These are phyloP conservation scores for Knufia fluminis DNA, from an alignment of 2,329 filamentous ascomycete species.

Conservation along the genomic window DNA sequence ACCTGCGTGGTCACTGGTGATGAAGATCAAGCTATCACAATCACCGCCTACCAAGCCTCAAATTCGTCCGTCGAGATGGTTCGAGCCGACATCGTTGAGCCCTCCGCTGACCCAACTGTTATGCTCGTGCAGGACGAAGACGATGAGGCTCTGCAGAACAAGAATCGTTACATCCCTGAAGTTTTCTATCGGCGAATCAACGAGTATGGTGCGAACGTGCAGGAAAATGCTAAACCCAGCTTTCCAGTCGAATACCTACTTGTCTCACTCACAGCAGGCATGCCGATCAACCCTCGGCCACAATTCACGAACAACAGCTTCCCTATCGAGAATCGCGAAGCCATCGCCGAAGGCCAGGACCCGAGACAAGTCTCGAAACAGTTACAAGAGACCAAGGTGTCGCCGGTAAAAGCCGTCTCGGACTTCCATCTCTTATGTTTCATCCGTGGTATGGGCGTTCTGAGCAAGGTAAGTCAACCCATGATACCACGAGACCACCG, in stretches of 20 bases:
- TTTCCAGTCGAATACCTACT: constrained; percentile 96
- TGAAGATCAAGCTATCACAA: constrained; percentile 74
- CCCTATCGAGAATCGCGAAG: constrained; percentile 83
- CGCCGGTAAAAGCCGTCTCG: constrained; percentile 62
- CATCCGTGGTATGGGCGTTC: constrained; percentile 66
- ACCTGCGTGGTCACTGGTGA: constrained; percentile 95
- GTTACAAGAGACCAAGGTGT: constrained; percentile 56
- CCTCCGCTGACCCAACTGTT: constrained; percentile 80
- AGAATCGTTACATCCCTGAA: constrained; percentile 85
- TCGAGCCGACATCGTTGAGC: constrained; percentile 84
- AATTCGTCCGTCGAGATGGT: constrained; percentile 98
- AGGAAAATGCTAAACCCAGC: constrained; percentile 91
- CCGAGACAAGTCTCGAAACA: constrained; percentile 58
- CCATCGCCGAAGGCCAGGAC: constrained; percentile 79
- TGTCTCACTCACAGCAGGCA: constrained; percentile 91
- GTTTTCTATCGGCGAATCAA: constrained; percentile 95
- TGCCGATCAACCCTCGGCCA: constrained; percentile 71
- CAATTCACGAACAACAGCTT: constrained; percentile 65
- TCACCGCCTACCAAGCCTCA: constrained; percentile 88
- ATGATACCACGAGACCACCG: not conserved
- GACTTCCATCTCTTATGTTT: constrained; percentile 94
- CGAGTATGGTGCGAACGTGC: constrained; percentile 91
- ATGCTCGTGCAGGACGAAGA: constrained; percentile 95
- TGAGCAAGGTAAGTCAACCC: constrained; percentile 63
- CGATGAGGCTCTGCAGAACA: constrained; percentile 58